Conservation (phyloP, 1,139 yeast genomes). For the Blastobotrys apis region DNA sequence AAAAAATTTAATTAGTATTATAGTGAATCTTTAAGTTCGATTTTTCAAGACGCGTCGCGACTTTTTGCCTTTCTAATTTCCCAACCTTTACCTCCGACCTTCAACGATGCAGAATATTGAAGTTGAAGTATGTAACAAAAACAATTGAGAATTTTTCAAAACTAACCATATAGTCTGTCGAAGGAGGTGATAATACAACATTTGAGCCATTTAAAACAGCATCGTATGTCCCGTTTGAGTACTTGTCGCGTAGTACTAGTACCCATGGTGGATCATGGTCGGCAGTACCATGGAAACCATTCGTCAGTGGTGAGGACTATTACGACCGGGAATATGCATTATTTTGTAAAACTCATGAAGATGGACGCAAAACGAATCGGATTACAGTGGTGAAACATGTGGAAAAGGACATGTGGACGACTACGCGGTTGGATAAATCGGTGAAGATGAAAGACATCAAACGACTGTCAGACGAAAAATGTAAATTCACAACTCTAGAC, state of each 20-base stretch:
- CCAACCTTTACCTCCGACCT: too few species aligned
- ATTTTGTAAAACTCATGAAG: slow-evolving; percentile 9
- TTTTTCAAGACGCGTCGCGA: too few species aligned
- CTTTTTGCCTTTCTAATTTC: too few species aligned
- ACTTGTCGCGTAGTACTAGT: neutral
- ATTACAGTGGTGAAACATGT: slow-evolving; percentile 22
- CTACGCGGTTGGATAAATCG: slow-evolving; percentile 20
- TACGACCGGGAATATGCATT: slow-evolving; percentile 1
- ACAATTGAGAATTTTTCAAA: too few species aligned
- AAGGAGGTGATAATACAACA: neutral
- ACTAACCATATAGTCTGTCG: neutral
- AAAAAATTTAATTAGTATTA: neutral
- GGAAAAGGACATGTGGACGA: slow-evolving; percentile 18
- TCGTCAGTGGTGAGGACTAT: neutral
- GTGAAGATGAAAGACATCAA: slow-evolving; percentile 23
- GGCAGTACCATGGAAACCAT: slow-evolving; percentile 6
- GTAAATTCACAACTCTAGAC: neutral
- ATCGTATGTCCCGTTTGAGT: slow-evolving; percentile 1
- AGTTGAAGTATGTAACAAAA: too few species aligned
- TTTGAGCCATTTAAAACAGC: slow-evolving; percentile 3
- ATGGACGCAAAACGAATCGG: slow-evolving; percentile 1
- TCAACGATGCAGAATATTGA: too few species aligned
- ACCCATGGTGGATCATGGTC: slow-evolving; percentile 3
- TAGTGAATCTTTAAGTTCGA: too few species aligned
- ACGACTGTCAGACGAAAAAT: slow-evolving; percentile 11